Evolutionary conservation across 352 stramenopile species (phyloP).

Genomic region (Globisporangium echinulatum): DNA sequence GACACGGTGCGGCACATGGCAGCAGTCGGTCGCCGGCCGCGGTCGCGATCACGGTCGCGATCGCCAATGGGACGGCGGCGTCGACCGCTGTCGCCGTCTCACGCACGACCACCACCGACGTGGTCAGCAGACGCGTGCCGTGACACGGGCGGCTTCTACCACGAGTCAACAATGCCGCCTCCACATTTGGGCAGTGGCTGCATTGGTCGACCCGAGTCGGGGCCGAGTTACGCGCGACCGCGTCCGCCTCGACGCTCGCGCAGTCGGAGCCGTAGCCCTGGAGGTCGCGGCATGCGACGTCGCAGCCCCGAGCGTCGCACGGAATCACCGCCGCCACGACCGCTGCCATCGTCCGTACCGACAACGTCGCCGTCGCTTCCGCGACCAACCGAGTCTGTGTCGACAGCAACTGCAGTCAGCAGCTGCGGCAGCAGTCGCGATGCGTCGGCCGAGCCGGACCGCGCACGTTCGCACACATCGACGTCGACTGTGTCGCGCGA

Average conservation of each 20-base stretch:
- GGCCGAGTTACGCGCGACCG: too few species aligned
- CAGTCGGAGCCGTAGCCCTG: conserved; percentile 22
- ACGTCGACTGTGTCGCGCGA: too few species aligned
- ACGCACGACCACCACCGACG: neutral
- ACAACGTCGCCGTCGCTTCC: too few species aligned
- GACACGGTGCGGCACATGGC: neutral
- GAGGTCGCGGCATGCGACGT: too few species aligned
- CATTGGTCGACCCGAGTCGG: neutral
- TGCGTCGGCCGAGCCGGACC: conserved; percentile 3
- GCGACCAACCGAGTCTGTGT: neutral
- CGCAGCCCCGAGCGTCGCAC: too few species aligned
- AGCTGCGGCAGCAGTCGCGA: neutral
- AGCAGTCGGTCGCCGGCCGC: neutral
- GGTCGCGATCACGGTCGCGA: neutral
- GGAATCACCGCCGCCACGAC: neutral
- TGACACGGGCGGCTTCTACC: neutral
- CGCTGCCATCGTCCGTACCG: too few species aligned
- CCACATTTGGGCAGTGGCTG: neutral
- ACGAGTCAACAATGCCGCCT: neutral
- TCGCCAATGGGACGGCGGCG: too few species aligned
- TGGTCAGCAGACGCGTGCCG: neutral
- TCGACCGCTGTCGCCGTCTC: neutral
- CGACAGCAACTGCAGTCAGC: neutral
- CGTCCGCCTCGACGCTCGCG: neutral
- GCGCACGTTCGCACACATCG: neutral